Conservation (phyloP, 2,329 filamentous ascomycete genomes). For the Bisporella sp. region DNA sequence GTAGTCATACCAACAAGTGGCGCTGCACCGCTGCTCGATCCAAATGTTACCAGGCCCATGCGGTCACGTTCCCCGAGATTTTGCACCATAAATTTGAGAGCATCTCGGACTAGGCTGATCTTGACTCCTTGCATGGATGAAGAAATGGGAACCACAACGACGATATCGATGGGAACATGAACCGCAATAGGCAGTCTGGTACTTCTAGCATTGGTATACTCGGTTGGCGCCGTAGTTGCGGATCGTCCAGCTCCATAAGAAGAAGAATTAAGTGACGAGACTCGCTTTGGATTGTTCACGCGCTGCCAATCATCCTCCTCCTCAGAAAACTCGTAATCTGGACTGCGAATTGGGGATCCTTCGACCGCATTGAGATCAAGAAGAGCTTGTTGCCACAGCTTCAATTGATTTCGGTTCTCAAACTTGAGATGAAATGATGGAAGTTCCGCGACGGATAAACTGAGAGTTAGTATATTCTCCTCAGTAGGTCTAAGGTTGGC, state of each 20-base stretch:
- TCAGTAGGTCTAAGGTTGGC: conserved; percentile 42
- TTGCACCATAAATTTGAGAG: conserved; percentile 84
- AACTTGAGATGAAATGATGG: conserved; percentile 93
- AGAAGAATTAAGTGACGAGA: conserved; percentile 75
- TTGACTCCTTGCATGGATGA: conserved; percentile 99
- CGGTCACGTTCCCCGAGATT: conserved; percentile 88
- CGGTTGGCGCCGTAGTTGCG: conserved; percentile 79
- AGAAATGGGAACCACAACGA: conserved; percentile 93
- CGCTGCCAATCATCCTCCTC: conserved; percentile 87
- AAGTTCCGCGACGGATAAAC: conserved; percentile 83
- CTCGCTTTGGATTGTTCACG: conserved; percentile 49
- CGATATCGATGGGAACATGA: conserved; percentile 90
- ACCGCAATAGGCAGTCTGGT: conserved; percentile 35
- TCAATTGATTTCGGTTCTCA: conserved; percentile 73
- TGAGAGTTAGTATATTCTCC: conserved; percentile 80
- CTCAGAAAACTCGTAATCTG: conserved; percentile 78
- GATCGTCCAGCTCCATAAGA: conserved; percentile 78
- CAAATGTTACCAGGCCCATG: conserved; percentile 96
- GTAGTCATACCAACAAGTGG: conserved; percentile 97
- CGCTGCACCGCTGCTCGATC: conserved; percentile 86
- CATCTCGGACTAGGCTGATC: conserved; percentile 87
- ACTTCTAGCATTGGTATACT: conserved; percentile 63
- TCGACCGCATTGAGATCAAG: conserved; percentile 74
- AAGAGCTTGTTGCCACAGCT: conserved; percentile 83
- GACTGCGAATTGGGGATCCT: conserved; percentile 53